Conservation (phyloP, 768 basidiomycete genomes). For the Mycena capillaripes region DNA sequence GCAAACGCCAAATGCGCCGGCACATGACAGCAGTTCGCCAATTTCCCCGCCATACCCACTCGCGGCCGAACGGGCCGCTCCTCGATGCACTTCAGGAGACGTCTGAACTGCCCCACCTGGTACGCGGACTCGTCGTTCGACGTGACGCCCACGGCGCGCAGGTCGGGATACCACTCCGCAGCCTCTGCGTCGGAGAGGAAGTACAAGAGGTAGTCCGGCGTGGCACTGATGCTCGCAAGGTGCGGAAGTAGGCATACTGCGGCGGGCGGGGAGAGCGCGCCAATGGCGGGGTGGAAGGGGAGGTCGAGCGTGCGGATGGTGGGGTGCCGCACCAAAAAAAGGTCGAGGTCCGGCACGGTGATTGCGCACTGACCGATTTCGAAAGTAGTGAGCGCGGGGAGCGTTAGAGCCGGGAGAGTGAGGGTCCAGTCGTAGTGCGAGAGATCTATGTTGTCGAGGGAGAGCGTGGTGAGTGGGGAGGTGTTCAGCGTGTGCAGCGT, state of each 20-base stretch:
- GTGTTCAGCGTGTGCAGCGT: conserved; percentile 25
- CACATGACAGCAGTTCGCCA: no score
- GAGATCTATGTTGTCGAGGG: conserved; percentile 24
- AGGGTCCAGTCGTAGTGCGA: conserved; percentile 29
- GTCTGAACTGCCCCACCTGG: neutral
- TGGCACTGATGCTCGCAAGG: neutral
- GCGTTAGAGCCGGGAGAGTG: conserved; percentile 8
- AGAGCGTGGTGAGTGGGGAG: conserved; percentile 24
- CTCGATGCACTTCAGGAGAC: neutral
- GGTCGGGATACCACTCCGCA: neutral
- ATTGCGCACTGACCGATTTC: conserved; percentile 12
- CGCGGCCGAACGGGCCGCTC: no score
- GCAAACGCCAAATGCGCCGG: no score
- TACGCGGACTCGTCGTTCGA: conserved; percentile 15
- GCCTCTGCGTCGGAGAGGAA: neutral
- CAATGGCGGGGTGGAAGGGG: conserved; percentile 7
- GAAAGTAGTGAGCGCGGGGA: neutral
- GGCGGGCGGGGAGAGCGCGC: neutral
- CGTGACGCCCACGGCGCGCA: neutral
- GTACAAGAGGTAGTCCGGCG: conserved; percentile 28
- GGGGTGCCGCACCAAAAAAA: conserved; percentile 24
- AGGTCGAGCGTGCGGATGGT: conserved; percentile 15
- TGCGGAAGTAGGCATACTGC: neutral
- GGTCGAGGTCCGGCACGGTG: conserved; percentile 18
- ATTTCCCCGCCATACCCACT: no score